Conservation (phyloP, 2,329 filamentous ascomycete genomes). For the Monascus ruber region DNA sequence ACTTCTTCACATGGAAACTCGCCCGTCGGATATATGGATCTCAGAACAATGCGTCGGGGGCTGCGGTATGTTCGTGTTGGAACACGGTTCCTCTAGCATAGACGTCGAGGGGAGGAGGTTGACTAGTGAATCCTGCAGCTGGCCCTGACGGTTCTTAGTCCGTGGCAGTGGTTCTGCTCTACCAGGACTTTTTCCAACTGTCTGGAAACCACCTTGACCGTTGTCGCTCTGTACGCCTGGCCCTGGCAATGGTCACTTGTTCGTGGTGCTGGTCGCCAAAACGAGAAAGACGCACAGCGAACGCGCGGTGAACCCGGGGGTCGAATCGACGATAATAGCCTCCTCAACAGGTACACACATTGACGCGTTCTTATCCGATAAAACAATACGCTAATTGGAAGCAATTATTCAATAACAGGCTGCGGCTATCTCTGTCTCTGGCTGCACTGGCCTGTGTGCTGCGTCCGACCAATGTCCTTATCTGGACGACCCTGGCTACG, state of each 20-base stretch:
- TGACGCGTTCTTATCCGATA: no score
- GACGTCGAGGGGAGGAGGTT: not conserved
- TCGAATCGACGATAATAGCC: no score
- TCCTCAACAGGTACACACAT: no score
- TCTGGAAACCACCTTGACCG: slow-evolving; percentile 78
- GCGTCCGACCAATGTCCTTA: slow-evolving; percentile 76
- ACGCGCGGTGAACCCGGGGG: no score
- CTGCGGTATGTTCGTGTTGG: slow-evolving; percentile 45
- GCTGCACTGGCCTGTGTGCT: slow-evolving; percentile 76
- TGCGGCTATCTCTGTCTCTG: slow-evolving; percentile 56
- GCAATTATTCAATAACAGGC: slow-evolving; percentile 23
- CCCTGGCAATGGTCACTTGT: slow-evolving; percentile 61
- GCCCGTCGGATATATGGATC: slow-evolving; percentile 61
- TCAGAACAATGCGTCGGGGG: slow-evolving; percentile 52
- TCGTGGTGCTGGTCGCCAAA: slow-evolving; percentile 3
- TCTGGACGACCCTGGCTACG: slow-evolving; percentile 62
- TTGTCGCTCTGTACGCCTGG: slow-evolving; percentile 69
- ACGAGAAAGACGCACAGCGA: slow-evolving; percentile 1
- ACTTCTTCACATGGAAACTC: slow-evolving; percentile 82
- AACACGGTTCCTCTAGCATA: no score
- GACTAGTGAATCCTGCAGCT: slow-evolving; percentile 39
- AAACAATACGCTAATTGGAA: slow-evolving; percentile 2
- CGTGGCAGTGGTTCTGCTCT: slow-evolving; percentile 96
- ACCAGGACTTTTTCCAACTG: slow-evolving; percentile 91
- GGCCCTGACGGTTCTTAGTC: slow-evolving; percentile 59